These are phyloP conservation scores for Tetrahymena borealis DNA, from an alignment of 73 alveolate species.

Conservation along the genomic window DNA sequence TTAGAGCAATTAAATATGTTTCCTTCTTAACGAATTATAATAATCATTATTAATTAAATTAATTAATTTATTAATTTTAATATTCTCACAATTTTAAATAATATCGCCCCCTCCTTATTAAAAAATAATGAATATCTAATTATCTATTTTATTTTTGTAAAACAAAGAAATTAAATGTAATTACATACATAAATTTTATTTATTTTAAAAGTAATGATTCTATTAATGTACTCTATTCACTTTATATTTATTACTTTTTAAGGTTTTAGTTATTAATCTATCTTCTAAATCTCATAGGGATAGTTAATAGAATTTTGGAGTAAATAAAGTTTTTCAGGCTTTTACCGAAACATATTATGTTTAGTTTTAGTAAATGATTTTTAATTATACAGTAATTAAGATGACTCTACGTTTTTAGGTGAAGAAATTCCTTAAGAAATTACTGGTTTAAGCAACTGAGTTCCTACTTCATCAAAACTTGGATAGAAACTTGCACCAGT, in stretches of 20 bases:
- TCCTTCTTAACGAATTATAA: too few species aligned
- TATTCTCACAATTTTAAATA: too few species aligned
- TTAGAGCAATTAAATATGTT: too few species aligned
- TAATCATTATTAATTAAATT: too few species aligned
- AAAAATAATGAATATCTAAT: too few species aligned
- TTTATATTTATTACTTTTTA: not conserved
- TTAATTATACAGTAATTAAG: not conserved
- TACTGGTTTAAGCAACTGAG: not conserved
- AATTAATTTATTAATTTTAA: too few species aligned
- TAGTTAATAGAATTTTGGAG: not conserved
- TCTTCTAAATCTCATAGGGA: not conserved
- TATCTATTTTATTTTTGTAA: too few species aligned
- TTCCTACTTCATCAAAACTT: not conserved
- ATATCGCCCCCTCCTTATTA: too few species aligned
- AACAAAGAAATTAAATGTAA: too few species aligned
- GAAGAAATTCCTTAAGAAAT: not conserved
- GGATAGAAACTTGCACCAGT: not conserved
- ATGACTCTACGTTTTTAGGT: not conserved
- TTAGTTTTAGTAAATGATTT: not conserved
- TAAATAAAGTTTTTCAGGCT: not conserved
- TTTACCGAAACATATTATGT: not conserved
- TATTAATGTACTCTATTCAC: not conserved
- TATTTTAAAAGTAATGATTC: not conserved
- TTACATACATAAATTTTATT: too few species aligned
- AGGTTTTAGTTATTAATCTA: not conserved